Base-by-base conservation (phyloP, 352 stramenopile genomes). In the Plasmopara halstedii region DNA sequence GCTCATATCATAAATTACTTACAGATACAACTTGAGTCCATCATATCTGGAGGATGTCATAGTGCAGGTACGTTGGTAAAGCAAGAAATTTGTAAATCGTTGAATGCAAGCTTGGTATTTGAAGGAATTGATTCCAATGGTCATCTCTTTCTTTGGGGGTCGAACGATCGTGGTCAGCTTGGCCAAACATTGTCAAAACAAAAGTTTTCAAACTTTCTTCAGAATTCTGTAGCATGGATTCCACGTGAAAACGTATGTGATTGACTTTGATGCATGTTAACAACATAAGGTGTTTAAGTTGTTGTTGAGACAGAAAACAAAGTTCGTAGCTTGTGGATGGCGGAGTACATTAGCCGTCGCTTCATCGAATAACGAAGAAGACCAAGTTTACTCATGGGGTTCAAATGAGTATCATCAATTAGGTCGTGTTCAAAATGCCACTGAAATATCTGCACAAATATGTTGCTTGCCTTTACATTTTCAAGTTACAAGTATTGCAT, bases 321-420 rank as follows among this genome's bases (percentile, higher is more conserved):
- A 53, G 23, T 38, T 73, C 4, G 68, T 83, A 14, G 70, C 59
- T n/a, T 93, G 78, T 34, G 81, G 81, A 0, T 93, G 81, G 81
- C 82, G 64, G 52, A 65, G 70, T 45, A 87, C 78, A 2, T 18
- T 93, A n/a, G 70, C 53, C 4, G 61, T 78, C 21, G 49, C 68
- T 15, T 42, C 19, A 11, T 25, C 44, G 3, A 35, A 58, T 19
- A 42, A 14, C 3, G 26, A 25, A 20, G 20, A 9, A 9, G 49
- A 77, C 41, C 42, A 42, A 6, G 46, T 82, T 5, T 56, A 65
- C 22, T 82, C 72, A 0, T 92, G 77, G 69, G 81, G 81, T 19
- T 64, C 69, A 4, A 68, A 85, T 35, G 53, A 73, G 15, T 47
- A 75, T 22, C 26, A 59, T 4, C 70, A 87, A 25, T 40, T 89